Evolutionary conservation across 2,329 filamentous ascomycete genomes (phyloP).

Genomic region (Colletotrichum sojae): DNA sequence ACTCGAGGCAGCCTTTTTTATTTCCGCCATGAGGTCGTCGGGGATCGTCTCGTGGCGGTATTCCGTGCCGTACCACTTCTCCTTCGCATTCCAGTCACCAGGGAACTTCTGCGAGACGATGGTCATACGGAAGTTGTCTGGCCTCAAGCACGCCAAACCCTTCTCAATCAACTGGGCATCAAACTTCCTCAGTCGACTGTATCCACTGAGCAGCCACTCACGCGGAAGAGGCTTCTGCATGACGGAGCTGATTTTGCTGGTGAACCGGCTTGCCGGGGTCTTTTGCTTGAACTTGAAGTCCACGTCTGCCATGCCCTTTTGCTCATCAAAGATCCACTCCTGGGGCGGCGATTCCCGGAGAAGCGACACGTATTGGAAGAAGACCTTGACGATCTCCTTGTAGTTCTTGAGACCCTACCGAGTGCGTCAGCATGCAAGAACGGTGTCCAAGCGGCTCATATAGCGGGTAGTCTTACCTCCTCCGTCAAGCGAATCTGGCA

Average conservation of each 20-base stretch:
- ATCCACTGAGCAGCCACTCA: constrained; percentile 88
- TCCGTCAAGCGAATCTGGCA: constrained; percentile 86
- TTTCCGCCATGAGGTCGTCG: constrained; percentile 78
- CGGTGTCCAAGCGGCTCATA: not conserved
- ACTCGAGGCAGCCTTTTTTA: constrained; percentile 74
- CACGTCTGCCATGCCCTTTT: constrained; percentile 90
- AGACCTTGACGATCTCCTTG: constrained; percentile 82
- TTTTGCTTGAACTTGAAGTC: constrained; percentile 97
- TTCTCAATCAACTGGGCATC: constrained; percentile 82
- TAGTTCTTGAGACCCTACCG: constrained; percentile 81
- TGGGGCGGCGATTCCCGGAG: constrained; percentile 85
- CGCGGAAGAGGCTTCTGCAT: constrained; percentile 94
- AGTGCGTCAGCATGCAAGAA: constrained; percentile 26
- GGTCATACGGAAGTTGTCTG: constrained; percentile 90
- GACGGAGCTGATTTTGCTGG: constrained; percentile 84
- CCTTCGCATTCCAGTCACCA: constrained; percentile 87
- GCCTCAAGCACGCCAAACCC: constrained; percentile 80
- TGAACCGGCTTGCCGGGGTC: constrained; percentile 89
- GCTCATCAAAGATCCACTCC: constrained; percentile 95
- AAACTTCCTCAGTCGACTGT: constrained; percentile 83
- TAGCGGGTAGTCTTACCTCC: constrained; percentile 67
- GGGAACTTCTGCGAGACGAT: constrained; percentile 88
- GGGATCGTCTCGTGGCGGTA: constrained; percentile 89
- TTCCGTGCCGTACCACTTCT: constrained; percentile 98
- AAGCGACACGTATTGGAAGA: constrained; percentile 94